Conservation (phyloP, 2,329 filamentous ascomycete species). For the Monilinia polystroma region DNA sequence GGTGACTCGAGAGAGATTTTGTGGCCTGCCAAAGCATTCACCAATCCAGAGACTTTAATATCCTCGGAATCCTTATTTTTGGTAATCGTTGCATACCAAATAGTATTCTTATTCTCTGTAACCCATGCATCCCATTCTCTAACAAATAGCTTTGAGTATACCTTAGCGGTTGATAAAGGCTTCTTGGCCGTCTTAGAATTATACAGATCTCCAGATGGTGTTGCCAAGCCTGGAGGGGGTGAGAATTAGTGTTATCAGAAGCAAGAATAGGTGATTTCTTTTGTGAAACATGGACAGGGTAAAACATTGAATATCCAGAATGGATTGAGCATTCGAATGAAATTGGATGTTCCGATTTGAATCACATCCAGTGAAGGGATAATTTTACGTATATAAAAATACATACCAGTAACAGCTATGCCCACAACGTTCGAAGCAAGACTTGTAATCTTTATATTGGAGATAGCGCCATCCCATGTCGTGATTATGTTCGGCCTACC, state of each 20-base stretch:
- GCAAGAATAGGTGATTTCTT: not conserved
- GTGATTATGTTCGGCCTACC: slow-evolving; percentile 47
- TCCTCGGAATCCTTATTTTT: slow-evolving; percentile 34
- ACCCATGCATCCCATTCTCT: slow-evolving; percentile 82
- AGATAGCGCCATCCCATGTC: slow-evolving; percentile 53
- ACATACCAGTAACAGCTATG: slow-evolving; percentile 51
- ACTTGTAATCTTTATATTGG: slow-evolving; percentile 58
- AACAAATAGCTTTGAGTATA: slow-evolving; percentile 74
- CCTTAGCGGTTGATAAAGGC: slow-evolving; percentile 61
- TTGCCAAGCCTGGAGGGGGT: slow-evolving; percentile 53
- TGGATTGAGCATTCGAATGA: not conserved
- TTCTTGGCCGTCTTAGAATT: slow-evolving; percentile 62
- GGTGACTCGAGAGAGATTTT: slow-evolving; percentile 58
- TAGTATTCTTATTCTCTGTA: slow-evolving; percentile 64
- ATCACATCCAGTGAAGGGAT: no score
- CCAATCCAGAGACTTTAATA: slow-evolving; percentile 46
- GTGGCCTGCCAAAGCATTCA: slow-evolving; percentile 59
- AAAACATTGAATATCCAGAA: not conserved
- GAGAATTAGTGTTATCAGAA: slow-evolving; percentile 6
- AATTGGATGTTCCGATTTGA: not conserved
- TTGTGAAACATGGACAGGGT: not conserved
- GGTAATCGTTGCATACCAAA: slow-evolving; percentile 69
- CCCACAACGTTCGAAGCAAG: slow-evolving; percentile 52
- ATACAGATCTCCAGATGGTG: slow-evolving; percentile 66
- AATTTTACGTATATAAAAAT: not conserved